Percentiles rank a stretch among this genome's conserved stretches.
phyloP scores from a whole-genome alignment of 306 rosid species.

The Corylus americana region DNA sequence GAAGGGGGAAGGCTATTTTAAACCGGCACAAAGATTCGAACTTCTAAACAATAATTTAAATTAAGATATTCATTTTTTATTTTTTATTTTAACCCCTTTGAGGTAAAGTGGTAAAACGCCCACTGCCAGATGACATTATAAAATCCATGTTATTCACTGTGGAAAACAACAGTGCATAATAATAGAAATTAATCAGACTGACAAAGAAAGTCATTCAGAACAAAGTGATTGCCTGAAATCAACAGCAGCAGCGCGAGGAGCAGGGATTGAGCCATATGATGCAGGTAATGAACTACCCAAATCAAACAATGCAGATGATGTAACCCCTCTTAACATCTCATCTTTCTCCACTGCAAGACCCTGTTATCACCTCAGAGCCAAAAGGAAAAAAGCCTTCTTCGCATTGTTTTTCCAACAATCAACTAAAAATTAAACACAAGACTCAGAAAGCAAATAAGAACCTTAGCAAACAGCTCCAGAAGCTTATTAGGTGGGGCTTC shows the following conservation, averaged over 20 bases:
- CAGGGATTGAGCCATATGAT: slow-evolving; percentile 34
- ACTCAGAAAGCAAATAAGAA: slow-evolving; percentile 32
- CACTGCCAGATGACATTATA: background rate
- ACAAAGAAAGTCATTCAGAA: background rate
- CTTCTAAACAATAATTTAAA: background rate
- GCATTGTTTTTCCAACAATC: slow-evolving; percentile 22
- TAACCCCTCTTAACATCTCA: slow-evolving; percentile 52
- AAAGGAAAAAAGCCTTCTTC: slow-evolving; percentile 1
- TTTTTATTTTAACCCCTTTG: background rate
- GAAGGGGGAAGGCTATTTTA: background rate
- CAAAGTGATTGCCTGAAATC: slow-evolving; percentile 62
- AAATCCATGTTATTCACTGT: background rate
- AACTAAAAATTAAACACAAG: slow-evolving; percentile 1
- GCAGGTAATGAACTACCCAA: slow-evolving; percentile 43
- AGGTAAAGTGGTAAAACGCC: too few species aligned
- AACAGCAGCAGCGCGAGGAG: slow-evolving; percentile 37
- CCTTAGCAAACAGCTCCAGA: slow-evolving; percentile 75
- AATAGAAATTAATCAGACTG: background rate
- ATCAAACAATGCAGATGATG: slow-evolving; percentile 47
- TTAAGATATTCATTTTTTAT: background rate
- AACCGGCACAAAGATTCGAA: background rate
- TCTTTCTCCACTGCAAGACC: slow-evolving; percentile 89
- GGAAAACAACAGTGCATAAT: background rate
- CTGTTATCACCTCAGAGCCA: slow-evolving; percentile 62
- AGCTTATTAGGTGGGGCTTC: slow-evolving; percentile 69